A percentile compares a stretch with the other conserved stretches of the same genome.
phyloP scores from a whole-genome alignment of 2,329 filamentous ascomycete genomes.

The Geosmithia putterillii region DNA sequence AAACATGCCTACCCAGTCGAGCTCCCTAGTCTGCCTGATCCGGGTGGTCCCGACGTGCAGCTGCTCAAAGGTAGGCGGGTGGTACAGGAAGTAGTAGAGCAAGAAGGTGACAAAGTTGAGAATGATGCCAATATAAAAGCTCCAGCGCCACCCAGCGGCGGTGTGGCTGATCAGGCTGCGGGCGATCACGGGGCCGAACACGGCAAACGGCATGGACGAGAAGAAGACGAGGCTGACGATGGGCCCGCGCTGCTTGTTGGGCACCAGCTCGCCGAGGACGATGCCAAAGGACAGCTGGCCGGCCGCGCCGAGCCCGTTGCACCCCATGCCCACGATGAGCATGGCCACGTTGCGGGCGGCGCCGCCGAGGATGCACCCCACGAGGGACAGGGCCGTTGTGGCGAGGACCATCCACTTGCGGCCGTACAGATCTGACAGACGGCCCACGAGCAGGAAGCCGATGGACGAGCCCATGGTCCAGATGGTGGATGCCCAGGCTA shows the following conservation, averaged over 20 bases:
- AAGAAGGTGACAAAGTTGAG: conserved; percentile 23
- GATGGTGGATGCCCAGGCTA: conserved; percentile 19
- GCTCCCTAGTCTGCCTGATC: conserved; percentile 23
- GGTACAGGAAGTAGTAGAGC: conserved; percentile 31
- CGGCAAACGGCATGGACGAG: conserved; percentile 24
- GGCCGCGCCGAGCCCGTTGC: conserved; percentile 24
- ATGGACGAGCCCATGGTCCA: conserved; percentile 25
- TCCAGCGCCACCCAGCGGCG: conserved; percentile 31
- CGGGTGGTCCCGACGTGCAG: conserved; percentile 25
- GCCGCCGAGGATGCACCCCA: conserved; percentile 24
- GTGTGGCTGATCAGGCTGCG: conserved; percentile 29
- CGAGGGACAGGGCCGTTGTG: conserved; percentile 16
- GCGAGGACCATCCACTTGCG: conserved; percentile 26
- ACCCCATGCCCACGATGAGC: conserved; percentile 23
- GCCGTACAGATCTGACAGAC: conserved; percentile 28
- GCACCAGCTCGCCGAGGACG: conserved; percentile 28
- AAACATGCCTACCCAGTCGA: conserved; percentile 32
- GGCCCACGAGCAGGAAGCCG: conserved; percentile 26
- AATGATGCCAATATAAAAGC: conserved; percentile 34
- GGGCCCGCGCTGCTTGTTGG: conserved; percentile 25
- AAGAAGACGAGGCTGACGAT: conserved; percentile 24
- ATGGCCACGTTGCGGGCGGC: conserved; percentile 18
- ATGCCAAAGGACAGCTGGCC: conserved; percentile 28
- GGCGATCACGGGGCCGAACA: conserved; percentile 33
- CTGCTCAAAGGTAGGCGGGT: conserved; percentile 30